Base-by-base conservation (phyloP, 1,139 yeast species). In the Candida frijolesensis region DNA sequence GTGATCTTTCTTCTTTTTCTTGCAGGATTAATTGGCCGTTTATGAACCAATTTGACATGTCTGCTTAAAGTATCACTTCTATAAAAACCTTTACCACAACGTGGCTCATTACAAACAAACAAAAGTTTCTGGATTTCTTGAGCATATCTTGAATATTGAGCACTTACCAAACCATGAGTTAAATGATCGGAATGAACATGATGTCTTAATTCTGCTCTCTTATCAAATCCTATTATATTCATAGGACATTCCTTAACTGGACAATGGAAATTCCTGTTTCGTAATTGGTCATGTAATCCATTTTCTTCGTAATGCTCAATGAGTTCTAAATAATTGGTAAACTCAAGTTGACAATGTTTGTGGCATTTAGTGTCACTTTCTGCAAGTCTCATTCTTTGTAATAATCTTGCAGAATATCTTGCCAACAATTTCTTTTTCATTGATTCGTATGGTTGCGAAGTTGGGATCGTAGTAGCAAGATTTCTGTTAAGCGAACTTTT, bases 131-230 rank as follows among this genome's bases (percentile, higher is more conserved):
- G 54, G 27, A 60, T 52, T 25, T 54, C 53, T 18, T 51, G 42
- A 22, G 53, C 44, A 45, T 54, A 54, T 38, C 52, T 51, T 18
- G 47, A 42, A 47, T 49, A 60, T 40, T 59, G 61, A 11, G 59
- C 55, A 29, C 54, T 52, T 11, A 67, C 60, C 40, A 57, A 48
- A 11, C 61, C 63, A 29, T 53, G 50, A 29, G 51, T 53, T 42
- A 61, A 55, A 60, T 86, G 91, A 56, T 83, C 85, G 39, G 78
- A 71, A 32, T 80, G 77, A 54, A 82, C 78, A 57, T 86, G 91
- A 52, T 89, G 78, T 53, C 80, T 71, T 53, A 85, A 75, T 56
- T 84, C 87, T 4, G 84, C 82, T 47, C 79, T 71, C 50, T 85
- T 78, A 38, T 81, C 79, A 48, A 83, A 72, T 0, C 91, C 91